phyloP scores from a whole-genome alignment of 257 asterid genomes.

The Nemophila menziesii region DNA sequence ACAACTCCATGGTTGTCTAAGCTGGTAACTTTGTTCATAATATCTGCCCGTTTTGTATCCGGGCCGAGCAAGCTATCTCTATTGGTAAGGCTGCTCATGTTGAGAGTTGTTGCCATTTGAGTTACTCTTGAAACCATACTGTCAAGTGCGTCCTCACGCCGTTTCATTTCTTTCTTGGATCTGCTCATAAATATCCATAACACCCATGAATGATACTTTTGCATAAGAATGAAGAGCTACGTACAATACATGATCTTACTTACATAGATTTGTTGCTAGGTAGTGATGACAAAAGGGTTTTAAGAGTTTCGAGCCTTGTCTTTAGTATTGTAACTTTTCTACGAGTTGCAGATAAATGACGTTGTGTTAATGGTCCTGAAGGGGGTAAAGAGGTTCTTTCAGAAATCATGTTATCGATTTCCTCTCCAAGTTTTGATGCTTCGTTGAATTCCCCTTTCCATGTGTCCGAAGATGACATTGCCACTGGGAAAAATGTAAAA shows the following conservation, averaged over 20 bases:
- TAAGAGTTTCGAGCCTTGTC: constrained; percentile 16
- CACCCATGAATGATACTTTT: not conserved
- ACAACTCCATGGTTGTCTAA: constrained; percentile 20
- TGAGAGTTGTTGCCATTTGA: constrained; percentile 19
- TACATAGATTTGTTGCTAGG: constrained; percentile 15
- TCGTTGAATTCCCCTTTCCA: constrained; percentile 16
- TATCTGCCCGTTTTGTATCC: constrained; percentile 17
- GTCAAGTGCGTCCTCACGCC: constrained; percentile 15
- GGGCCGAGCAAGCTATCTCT: constrained; percentile 22
- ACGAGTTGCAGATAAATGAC: constrained; percentile 16
- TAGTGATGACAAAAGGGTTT: constrained; percentile 14
- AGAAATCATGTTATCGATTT: constrained; percentile 11
- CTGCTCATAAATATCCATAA: constrained; percentile 10
- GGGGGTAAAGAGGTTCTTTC: constrained; percentile 9
- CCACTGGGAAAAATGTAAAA: not conserved
- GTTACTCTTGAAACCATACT: constrained; percentile 13
- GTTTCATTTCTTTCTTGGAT: constrained; percentile 17
- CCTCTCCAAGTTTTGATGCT: constrained; percentile 18
- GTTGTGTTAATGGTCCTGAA: constrained; percentile 13
- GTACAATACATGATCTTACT: constrained; percentile 6
- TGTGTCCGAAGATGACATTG: constrained; percentile 19
- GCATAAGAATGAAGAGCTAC: not conserved
- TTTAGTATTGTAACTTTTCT: constrained; percentile 16
- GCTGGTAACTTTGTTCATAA: constrained; percentile 14
- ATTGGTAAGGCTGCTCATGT: constrained; percentile 17